phyloP scores from a whole-genome alignment of 1,284 basidiomycete genomes.

The Leucoagaricus sp. region DNA sequence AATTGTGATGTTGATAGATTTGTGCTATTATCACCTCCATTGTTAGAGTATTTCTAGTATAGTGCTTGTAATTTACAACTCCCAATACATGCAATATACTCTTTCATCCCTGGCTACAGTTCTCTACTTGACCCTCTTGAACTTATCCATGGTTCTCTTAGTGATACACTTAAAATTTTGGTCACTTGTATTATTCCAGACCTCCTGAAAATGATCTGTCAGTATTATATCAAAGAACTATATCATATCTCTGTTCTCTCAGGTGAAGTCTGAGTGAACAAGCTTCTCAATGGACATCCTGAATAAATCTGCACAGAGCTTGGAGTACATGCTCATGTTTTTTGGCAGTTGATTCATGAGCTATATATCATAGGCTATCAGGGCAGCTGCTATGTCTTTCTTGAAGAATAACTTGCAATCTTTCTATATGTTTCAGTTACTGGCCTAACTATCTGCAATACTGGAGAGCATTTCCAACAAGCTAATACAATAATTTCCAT shows the following conservation, averaged over 20 bases:
- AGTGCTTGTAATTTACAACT: too few species aligned
- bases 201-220: not conserved
- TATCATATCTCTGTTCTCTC: not conserved
- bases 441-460: constrained; percentile 16
- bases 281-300: not conserved
- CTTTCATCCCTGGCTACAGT: too few species aligned
- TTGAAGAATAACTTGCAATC: constrained; percentile 31
- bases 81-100: too few species aligned
- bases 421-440: constrained; percentile 27
- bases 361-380: not conserved
- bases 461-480: constrained; percentile 31
- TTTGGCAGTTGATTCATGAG: not conserved
- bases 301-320: not conserved
- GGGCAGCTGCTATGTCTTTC: not conserved
- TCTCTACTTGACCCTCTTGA: too few species aligned
- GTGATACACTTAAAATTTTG: not conserved
- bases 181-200: not conserved
- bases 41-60: too few species aligned
- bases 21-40: too few species aligned
- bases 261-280: not conserved
- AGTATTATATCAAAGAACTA: not conserved
- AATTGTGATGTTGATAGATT: too few species aligned
- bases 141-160: too few species aligned
- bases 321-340: not conserved
- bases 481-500: constrained; percentile 21